Base-by-base conservation (phyloP, 371 early-diverging fungal species). In the Apophysomyces trapeziformis region DNA sequence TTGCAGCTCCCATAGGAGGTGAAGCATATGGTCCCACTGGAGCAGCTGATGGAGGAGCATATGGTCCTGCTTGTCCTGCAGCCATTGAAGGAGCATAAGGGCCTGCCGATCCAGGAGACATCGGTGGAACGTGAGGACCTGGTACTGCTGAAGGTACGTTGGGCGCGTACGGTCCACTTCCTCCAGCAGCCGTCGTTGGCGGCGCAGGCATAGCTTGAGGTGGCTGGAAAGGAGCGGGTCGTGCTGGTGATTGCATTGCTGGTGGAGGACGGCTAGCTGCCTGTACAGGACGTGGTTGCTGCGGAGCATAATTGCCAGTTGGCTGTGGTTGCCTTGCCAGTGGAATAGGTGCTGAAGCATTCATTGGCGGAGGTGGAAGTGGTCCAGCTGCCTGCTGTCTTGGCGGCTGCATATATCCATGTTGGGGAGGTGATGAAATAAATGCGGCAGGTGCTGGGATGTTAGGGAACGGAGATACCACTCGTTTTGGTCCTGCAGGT, bases 401-500 rank as follows among this genome's bases (percentile, higher is more conserved):
- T 37, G 18, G 60, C 3, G 18, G 61, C 39, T 56, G 62, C 47
- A 54, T 62, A 57, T 56, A 63, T 63, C 54, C 62, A 16, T 63
- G 71, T 21, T 70, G 70, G 14, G 43, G 69, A 32, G 73, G 73
- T 4, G 64, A 47, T 5, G 65, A 38, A 37, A 69, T 73, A 72
- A 78, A 80, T 0, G 79, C 65, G 14, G 69, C 65, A 8, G 76
- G 63, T 14, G 80, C 64, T 32, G 83, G 83, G 43, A 67, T 69
- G 45, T 78, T 76, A 41, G 81, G 81, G 74, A 81, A 81, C 36
- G 81, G 81, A 13, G 81, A 81, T n/a, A 73, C 74, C 0, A 81
- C 77, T 50, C 81, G 73, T 60, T 77, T 74, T 21, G 71, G 63
- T n/a, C 73, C 69, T 7, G 64, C 63, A 21, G 75, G 64, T 18